phyloP scores from a whole-genome alignment of 2,329 filamentous ascomycete species.

The Coniella lustricola region DNA sequence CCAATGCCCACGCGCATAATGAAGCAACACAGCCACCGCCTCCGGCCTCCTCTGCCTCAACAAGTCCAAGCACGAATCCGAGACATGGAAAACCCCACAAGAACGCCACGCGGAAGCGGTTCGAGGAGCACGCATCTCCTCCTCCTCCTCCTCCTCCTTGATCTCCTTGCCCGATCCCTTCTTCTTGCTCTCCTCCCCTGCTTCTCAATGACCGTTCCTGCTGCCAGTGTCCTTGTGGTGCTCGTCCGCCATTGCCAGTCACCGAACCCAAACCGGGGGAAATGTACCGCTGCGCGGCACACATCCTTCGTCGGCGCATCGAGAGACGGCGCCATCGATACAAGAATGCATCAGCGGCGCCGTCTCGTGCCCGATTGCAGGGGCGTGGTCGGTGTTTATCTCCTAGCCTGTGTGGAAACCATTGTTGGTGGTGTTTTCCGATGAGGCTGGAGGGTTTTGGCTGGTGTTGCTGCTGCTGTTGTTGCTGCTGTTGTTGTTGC shows the following conservation, averaged over 20 bases:
- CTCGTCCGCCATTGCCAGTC: not conserved
- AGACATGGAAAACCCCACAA: not conserved
- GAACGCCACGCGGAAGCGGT: not conserved
- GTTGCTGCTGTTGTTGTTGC: too few species aligned
- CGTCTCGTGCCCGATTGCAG: not conserved
- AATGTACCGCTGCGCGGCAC: not conserved
- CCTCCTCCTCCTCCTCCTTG: too few species aligned
- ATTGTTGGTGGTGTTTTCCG: too few species aligned
- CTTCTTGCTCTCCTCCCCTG: too few species aligned
- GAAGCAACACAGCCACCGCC: constrained; percentile 1
- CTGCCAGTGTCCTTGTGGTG: too few species aligned
- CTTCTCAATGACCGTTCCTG: too few species aligned
- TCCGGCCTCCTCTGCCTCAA: not conserved
- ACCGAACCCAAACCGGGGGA: constrained; percentile 1
- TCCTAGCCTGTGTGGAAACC: not conserved
- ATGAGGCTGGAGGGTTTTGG: too few species aligned
- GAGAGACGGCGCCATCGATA: not conserved
- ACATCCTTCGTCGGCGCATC: not conserved
- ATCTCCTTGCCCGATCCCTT: too few species aligned
- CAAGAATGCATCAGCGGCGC: not conserved
- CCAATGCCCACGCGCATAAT: not conserved
- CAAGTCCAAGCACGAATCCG: not conserved
- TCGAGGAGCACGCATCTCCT: too few species aligned
- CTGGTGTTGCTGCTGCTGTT: too few species aligned
- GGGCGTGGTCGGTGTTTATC: constrained; percentile 1